Conservation (phyloP, 1,284 basidiomycete genomes). For the Prillingera fragicola region DNA sequence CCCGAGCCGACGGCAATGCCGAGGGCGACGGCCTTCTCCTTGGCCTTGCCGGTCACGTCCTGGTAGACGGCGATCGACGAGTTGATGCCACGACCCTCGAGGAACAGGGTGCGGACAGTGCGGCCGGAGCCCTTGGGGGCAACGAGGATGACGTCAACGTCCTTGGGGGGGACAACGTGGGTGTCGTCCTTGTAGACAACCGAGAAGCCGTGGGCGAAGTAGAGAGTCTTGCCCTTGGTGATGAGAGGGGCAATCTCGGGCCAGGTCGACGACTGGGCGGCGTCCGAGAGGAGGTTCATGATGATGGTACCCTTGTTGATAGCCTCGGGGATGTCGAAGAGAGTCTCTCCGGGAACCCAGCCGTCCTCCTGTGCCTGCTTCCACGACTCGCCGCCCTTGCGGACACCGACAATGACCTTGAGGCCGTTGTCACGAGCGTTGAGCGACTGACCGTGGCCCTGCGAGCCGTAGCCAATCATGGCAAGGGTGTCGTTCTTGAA, state of each 20-base stretch:
- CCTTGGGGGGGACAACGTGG: slow-evolving; percentile 80
- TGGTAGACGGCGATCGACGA: slow-evolving; percentile 53
- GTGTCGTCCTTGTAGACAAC: slow-evolving; percentile 98
- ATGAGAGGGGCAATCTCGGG: slow-evolving; percentile 78
- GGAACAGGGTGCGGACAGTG: slow-evolving; percentile 98
- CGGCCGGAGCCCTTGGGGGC: slow-evolving; percentile 98
- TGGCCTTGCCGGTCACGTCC: slow-evolving; percentile 95
- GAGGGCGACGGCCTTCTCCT: slow-evolving; percentile 93
- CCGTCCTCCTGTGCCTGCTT: slow-evolving; percentile 92
- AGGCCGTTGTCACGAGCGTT: slow-evolving; percentile 98
- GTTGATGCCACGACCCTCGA: slow-evolving; percentile 80
- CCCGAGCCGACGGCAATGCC: slow-evolving; percentile 94
- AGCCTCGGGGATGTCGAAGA: slow-evolving; percentile 98
- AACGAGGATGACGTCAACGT: slow-evolving; percentile 98
- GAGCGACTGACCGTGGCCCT: slow-evolving; percentile 94
- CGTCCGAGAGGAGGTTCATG: slow-evolving; percentile 99
- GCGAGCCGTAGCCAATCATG: slow-evolving; percentile 97
- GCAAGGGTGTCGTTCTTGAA: slow-evolving; percentile 99
- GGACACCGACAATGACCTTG: slow-evolving; percentile 98
- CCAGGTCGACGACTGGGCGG: slow-evolving; percentile 96
- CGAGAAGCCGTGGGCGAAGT: slow-evolving; percentile 99
- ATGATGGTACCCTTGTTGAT: slow-evolving; percentile 94
- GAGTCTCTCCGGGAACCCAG: slow-evolving; percentile 97
- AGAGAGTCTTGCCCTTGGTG: slow-evolving; percentile 98
- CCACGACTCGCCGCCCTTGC: slow-evolving; percentile 91